Evolutionary conservation across 805 yeast genomes (phyloP).

Genomic region (Yarrowia osloensis): DNA sequence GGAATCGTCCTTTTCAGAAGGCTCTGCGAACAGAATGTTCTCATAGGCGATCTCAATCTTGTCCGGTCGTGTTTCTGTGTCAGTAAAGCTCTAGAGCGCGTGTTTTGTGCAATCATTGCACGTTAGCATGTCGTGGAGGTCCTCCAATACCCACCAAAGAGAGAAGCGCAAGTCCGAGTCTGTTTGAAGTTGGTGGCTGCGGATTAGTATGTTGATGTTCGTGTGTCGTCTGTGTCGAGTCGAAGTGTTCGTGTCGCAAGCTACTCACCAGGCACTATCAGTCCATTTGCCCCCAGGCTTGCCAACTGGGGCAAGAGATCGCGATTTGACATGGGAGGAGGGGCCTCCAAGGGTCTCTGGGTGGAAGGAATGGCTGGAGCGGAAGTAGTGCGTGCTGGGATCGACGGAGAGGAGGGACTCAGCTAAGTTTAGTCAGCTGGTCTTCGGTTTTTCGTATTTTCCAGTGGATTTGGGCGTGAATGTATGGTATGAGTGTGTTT

Average conservation of each 20-base stretch:
- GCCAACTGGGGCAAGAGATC: slow-evolving; percentile 26
- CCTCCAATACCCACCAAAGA: slow-evolving; percentile 21
- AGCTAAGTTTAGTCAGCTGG: slow-evolving; percentile 4
- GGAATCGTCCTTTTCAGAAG: not conserved
- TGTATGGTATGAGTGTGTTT: not conserved
- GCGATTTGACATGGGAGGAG: slow-evolving; percentile 16
- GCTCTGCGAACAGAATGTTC: slow-evolving; percentile 11
- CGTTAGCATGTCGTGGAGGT: not conserved
- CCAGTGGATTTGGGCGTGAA: not conserved
- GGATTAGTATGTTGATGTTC: not conserved
- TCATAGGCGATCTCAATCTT: not conserved
- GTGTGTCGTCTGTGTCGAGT: not conserved
- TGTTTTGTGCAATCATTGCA: not conserved
- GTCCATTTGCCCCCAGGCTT: slow-evolving; percentile 20
- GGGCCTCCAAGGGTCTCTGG: not conserved
- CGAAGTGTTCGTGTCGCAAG: not conserved
- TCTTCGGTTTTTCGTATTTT: not conserved
- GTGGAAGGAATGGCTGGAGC: not conserved
- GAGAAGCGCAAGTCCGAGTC: slow-evolving; percentile 5
- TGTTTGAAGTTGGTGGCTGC: slow-evolving; percentile 8
- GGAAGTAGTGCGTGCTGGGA: slow-evolving; percentile 9
- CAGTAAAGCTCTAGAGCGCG: not conserved
- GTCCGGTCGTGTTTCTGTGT: slow-evolving; percentile 18
- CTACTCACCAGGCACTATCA: slow-evolving; percentile 27
- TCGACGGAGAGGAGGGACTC: not conserved